Evolutionary conservation across 169 alveolate species (phyloP).

Genomic region (Plasmodium cynomolgi): DNA sequence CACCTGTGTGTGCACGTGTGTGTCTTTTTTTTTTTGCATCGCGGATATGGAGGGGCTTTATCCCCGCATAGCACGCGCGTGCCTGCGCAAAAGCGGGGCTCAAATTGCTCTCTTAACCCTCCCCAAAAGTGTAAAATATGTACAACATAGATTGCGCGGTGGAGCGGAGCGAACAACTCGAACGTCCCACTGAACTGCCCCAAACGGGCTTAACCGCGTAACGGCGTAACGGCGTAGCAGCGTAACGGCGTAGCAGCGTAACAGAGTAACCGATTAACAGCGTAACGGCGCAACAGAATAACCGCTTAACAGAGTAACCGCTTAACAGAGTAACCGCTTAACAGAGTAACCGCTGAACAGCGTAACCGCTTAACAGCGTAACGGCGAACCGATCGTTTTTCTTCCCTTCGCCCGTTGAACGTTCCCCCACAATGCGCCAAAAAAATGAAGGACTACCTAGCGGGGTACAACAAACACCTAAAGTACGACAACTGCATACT

Average conservation of each 20-base stretch:
- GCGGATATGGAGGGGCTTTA: neutral
- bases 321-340: neutral
- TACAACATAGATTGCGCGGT: neutral
- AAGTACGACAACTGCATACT: slow-evolving; percentile 50
- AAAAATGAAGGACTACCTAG: slow-evolving; percentile 45
- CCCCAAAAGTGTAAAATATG: neutral
- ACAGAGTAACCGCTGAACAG: neutral
- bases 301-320: neutral
- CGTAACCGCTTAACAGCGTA: neutral
- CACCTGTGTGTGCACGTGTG: neutral
- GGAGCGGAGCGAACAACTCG: neutral
- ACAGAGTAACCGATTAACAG: neutral
- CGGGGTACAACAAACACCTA: slow-evolving; percentile 7
- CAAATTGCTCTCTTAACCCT: neutral
- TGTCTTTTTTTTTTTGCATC: neutral
- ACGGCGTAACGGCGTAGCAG: neutral
- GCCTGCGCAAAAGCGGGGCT: neutral
- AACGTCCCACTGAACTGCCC: neutral
- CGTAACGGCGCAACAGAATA: neutral
- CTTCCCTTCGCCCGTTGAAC: neutral
- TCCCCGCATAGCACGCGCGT: neutral
- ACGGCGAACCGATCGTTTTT: neutral
- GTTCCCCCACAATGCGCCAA: neutral
- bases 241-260: neutral
- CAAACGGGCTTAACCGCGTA: neutral